These are phyloP conservation scores for Cicer arietinum DNA, from an alignment of 306 rosid genomes.

Conservation along the genomic window DNA sequence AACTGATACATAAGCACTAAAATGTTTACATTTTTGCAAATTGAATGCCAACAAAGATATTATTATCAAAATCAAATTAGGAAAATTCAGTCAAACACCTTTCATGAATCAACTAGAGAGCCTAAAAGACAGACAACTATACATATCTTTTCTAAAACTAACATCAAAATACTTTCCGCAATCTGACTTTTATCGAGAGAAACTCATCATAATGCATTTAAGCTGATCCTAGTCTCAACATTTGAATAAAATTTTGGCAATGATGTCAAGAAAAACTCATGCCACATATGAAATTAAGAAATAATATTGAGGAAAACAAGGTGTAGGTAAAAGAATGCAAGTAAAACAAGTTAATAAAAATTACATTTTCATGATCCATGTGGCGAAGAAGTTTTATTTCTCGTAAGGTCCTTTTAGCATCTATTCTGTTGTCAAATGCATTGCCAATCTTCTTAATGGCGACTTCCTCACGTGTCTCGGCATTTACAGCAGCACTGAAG, in stretches of 20 bases:
- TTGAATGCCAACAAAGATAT: slow-evolving; percentile 4
- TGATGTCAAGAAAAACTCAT: background rate
- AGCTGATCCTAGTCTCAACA: background rate
- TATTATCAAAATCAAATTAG: slow-evolving; percentile 17
- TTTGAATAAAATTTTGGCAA: slow-evolving; percentile 18
- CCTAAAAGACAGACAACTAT: background rate
- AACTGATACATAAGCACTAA: slow-evolving; percentile 35
- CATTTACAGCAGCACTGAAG: slow-evolving; percentile 87
- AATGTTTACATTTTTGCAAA: slow-evolving; percentile 3
- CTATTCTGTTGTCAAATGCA: slow-evolving; percentile 96
- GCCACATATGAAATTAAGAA: slow-evolving; percentile 26
- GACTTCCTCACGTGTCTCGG: slow-evolving; percentile 84
- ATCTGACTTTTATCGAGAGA: background rate
- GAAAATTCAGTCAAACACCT: slow-evolving; percentile 21
- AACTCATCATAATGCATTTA: slow-evolving; percentile 19
- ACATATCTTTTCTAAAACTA: slow-evolving; percentile 18
- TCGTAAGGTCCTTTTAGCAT: slow-evolving; percentile 91
- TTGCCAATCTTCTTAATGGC: slow-evolving; percentile 98
- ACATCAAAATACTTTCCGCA: background rate
- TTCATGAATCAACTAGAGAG: slow-evolving; percentile 15
- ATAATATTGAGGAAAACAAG: slow-evolving; percentile 9
- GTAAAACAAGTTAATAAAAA: slow-evolving; percentile 22
- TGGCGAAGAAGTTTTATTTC: slow-evolving; percentile 95
- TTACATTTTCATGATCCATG: slow-evolving; percentile 96
- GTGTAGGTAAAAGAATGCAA: slow-evolving; percentile 10